Conservation (phyloP, 805 yeast species). For the Nakazawaea ambrosiae region DNA sequence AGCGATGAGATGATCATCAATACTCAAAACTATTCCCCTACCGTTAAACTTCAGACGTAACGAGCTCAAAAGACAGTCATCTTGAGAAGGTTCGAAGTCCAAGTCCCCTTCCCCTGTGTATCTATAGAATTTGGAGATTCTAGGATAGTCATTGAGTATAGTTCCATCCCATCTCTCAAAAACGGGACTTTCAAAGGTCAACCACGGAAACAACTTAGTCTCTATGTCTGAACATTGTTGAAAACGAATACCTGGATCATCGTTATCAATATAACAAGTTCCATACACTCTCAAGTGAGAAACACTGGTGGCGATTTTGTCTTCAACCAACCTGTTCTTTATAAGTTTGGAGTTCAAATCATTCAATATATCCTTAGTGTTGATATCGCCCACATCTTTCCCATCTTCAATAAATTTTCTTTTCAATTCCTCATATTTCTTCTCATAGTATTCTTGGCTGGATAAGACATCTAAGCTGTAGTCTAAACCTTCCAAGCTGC, state of each 20-base stretch:
- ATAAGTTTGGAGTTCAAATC: conserved; percentile 6
- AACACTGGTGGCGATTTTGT: conserved; percentile 4
- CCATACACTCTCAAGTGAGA: conserved; percentile 10
- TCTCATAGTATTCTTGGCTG: conserved; percentile 4
- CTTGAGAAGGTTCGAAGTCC: neutral
- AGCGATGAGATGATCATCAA: conserved; percentile 35
- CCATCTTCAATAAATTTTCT: conserved; percentile 1
- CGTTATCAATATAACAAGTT: conserved; percentile 3
- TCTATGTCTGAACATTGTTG: conserved; percentile 21
- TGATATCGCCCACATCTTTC: conserved; percentile 3
- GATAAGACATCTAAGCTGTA: conserved; percentile 6
- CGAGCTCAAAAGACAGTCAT: conserved; percentile 21
- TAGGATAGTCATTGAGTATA: conserved; percentile 19
- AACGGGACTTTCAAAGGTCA: conserved; percentile 30
- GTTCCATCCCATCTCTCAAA: conserved; percentile 34
- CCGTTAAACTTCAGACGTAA: conserved; percentile 28
- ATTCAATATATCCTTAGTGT: conserved; percentile 1
- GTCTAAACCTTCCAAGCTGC: conserved; percentile 5
- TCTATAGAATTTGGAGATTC: conserved; percentile 18
- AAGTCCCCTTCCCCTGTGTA: conserved; percentile 8
- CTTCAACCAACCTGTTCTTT: conserved; percentile 4
- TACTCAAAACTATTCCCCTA: conserved; percentile 49
- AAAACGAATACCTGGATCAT: neutral
- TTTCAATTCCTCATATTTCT: conserved; percentile 3
- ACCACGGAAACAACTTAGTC: conserved; percentile 32